Base-by-base conservation (phyloP, 805 yeast genomes). In the Torulaspora indica region DNA sequence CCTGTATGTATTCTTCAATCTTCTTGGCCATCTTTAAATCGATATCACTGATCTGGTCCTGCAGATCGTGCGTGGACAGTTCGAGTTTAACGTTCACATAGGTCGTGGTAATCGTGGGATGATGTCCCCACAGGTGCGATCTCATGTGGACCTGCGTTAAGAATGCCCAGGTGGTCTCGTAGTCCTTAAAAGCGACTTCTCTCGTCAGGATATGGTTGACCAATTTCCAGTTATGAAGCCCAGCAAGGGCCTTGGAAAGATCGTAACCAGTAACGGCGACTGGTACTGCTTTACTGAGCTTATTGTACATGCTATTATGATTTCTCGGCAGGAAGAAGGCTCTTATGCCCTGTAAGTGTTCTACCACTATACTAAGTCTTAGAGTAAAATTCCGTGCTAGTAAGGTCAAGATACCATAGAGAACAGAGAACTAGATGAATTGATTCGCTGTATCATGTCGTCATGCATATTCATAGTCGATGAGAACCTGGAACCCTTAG, bases 151-250 rank as follows among this genome's bases (percentile, higher is more conserved):
- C 73, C 36, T 72, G 70, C 22, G 76, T 79, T 14, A 85, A 62
- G 54, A 82, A 82, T 8, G 76, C 67, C 88, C 90, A 82, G 0
- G 91, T 81, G 33, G 73, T 73, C 47, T 78, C 79, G 56, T 75
- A 85, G 37, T 71, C 69, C 42, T 62, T 68, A 49, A 84, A 73
- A 22, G 58, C 62, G 51, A 70, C 70, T 14, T 69, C 58, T 25
- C 73, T 67, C 12, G 57, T 53, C 12, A 77, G 33, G n/a, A 37
- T 44, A 23, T 45, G 41, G 25, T 42, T 38, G 22, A 42, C 49
- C 32, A 51, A 18, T 6, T 36, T 47, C 72, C 73, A 69, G 0
- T 53, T 48, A 3, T 48, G 43, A 14, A 64, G 47, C 4, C 31
- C 35, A 22, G 17, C n/a, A 12, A 70, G 31, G 1, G 49, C 47